Base-by-base conservation (phyloP, 768 basidiomycete species). In the Cantharellus anzutake region DNA sequence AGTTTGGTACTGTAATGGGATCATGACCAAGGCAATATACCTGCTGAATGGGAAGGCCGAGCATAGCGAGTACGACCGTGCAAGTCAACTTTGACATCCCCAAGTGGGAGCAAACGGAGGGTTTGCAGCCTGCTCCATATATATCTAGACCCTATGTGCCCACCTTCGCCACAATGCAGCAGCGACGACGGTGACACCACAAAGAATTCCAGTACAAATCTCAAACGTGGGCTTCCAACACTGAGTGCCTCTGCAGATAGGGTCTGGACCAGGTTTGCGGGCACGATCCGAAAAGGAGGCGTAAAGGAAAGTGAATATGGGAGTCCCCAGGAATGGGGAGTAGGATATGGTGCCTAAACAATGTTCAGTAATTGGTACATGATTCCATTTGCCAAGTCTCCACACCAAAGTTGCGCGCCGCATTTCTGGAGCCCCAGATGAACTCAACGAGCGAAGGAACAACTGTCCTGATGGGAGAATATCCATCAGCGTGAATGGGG, bases 301-400 rank as follows among this genome's bases (percentile, higher is more conserved):
- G 62, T 87, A 90, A 0, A 89, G 66, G 68, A 85, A 88, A 2
- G 87, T 86, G 67, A 87, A 88, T 0, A 80, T 41, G 1, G 84
- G 79, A 0, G 85, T 86, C 3, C 85, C 86, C 35, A 80, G 68
- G 68, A 88, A 84, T 3, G 85, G 82, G 0, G 86, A 80, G 64
- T 85, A 86, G 55, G 82, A 79, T 60, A 86, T 66, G 7, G 52
- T 55, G 35, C 52, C n/a, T n/a, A n/a, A n/a, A n/a, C n/a, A n/a
- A n/a, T n/a, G n/a, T n/a, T n/a, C n/a, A n/a, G n/a, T n/a, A n/a
- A n/a, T n/a, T n/a, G n/a, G n/a, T n/a, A n/a, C n/a, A n/a, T n/a
- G n/a, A n/a, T n/a, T n/a, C n/a, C n/a, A n/a, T n/a, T n/a, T n/a
- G n/a, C n/a, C 42, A 86, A 61, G 39, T 60, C 60, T 35, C 63